Base-by-base conservation (phyloP, 2,329 filamentous ascomycete genomes). In the Ophiocordyceps sinensis region DNA sequence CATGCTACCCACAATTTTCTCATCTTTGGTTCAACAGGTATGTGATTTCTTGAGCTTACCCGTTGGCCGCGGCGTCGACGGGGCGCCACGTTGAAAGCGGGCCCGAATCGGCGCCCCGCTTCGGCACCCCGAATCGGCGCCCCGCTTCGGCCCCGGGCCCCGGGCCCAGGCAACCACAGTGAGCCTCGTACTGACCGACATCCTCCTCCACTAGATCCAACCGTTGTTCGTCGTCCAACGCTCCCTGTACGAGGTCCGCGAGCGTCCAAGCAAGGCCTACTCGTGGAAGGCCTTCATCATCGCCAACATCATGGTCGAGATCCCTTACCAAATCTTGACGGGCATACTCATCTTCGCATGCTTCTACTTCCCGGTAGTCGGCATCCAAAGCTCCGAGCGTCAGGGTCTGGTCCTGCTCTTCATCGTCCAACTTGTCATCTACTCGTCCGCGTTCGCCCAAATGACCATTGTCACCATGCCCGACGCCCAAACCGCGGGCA, bases 151-250 rank as follows among this genome's bases (percentile, higher is more conserved):
- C n/a, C n/a, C n/a, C n/a, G n/a, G n/a, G n/a, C n/a, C n/a, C n/a
- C n/a, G n/a, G n/a, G n/a, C n/a, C n/a, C n/a, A n/a, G n/a, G n/a
- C n/a, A n/a, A n/a, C n/a, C n/a, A n/a, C n/a, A 19, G 12, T 2
- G 30, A 32, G 15, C 12, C 11, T 5, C 19, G 2, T 15, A 7
- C 19, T 26, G 23, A 13, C 8, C 3, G 2, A 11, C 13, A 26
- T 21, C 4, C 14, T 19, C 4, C 14, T 19, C 4, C 2, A 26
- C 37, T 19, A 79, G 55, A 79, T 82, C 17, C 85, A 86, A 72
- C 83, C 84, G 0, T 75, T 81, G 41, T 88, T 88, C 50, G 68
- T 87, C 47, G 77, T 77, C 0, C 82, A 86, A 51, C 74, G 84
- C 15, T 69, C 77, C 1, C 66, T 88, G 0, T 88, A 87, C 58